Conservation (phyloP, 257 asterid species). For the Gentiana dahurica region DNA sequence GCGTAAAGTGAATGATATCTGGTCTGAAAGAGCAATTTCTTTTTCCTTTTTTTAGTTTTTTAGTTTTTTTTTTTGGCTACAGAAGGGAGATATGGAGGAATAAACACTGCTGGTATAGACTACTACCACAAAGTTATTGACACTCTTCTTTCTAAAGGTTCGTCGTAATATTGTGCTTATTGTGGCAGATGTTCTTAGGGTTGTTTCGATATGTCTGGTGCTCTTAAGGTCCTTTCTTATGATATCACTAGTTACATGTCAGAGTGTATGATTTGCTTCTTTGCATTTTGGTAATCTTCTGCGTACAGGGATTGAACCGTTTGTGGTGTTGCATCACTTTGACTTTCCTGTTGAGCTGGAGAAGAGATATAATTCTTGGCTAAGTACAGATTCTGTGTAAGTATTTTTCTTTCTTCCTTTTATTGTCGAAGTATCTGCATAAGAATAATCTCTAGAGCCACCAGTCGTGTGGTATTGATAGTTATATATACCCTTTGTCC, state of each 20-base stretch:
- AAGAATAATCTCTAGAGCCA: background rate
- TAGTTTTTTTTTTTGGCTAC: no score
- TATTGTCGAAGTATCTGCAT: background rate
- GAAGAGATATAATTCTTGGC: conserved; percentile 11
- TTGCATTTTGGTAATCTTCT: background rate
- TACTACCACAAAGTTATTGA: no score
- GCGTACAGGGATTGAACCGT: conserved; percentile 8
- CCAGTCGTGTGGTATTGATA: background rate
- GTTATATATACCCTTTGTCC: no score
- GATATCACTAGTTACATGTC: no score
- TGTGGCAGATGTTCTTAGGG: conserved; percentile 10
- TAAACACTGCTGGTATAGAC: no score
- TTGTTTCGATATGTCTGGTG: background rate
- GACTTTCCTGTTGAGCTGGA: conserved; percentile 17
- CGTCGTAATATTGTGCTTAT: conserved; percentile 9
- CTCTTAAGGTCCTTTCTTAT: no score
- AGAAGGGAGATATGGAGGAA: no score
- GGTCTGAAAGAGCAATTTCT: no score
- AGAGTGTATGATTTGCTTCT: no score
- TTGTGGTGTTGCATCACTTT: conserved; percentile 8
- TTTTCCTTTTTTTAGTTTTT: no score
- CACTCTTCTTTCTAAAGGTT: conserved; percentile 8
- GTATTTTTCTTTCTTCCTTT: background rate
- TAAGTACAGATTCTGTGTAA: conserved; percentile 11
- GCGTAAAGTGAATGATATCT: no score